Conservation (phyloP, 2,329 filamentous ascomycete species). For the Penicillium olsonii region DNA sequence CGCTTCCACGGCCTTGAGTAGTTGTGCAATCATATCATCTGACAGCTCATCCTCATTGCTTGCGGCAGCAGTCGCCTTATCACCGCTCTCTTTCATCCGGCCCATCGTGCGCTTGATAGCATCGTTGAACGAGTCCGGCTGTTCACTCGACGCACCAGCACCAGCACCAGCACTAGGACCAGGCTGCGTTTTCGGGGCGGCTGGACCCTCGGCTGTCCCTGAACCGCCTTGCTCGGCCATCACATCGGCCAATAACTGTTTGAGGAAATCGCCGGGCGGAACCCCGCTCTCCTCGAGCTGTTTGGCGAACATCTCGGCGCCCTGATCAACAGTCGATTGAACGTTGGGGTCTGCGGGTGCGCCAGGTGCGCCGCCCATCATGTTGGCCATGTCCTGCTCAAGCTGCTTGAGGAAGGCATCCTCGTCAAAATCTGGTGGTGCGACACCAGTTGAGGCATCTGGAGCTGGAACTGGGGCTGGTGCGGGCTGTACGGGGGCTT, state of each 20-base stretch:
- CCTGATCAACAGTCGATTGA: slow-evolving; percentile 31
- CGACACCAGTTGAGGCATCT: slow-evolving; percentile 16
- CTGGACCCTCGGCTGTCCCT: background rate
- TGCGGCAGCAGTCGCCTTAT: slow-evolving; percentile 77
- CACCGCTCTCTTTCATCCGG: slow-evolving; percentile 86
- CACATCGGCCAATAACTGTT: slow-evolving; percentile 38
- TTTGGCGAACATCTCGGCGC: slow-evolving; percentile 39
- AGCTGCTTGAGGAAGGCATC: slow-evolving; percentile 74
- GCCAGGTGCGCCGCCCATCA: slow-evolving; percentile 56
- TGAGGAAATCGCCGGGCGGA: slow-evolving; percentile 36
- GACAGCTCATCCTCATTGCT: slow-evolving; percentile 61
- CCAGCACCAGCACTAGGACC: slow-evolving; percentile 4
- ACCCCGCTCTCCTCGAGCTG: slow-evolving; percentile 38
- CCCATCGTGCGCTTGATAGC: slow-evolving; percentile 94
- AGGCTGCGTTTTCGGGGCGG: background rate
- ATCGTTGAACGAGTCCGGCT: slow-evolving; percentile 74
- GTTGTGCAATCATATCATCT: slow-evolving; percentile 85
- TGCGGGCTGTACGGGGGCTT: slow-evolving; percentile 22
- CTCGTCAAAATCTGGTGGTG: slow-evolving; percentile 33
- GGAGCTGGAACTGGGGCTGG: slow-evolving; percentile 14
- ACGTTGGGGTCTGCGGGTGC: slow-evolving; percentile 21
- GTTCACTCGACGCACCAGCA: slow-evolving; percentile 8
- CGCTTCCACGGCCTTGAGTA: slow-evolving; percentile 84
- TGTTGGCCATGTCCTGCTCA: slow-evolving; percentile 84
- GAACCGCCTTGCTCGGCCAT: slow-evolving; percentile 30